Conservation (phyloP, 2,329 filamentous ascomycete genomes). For the Lithohypha guttulata region DNA sequence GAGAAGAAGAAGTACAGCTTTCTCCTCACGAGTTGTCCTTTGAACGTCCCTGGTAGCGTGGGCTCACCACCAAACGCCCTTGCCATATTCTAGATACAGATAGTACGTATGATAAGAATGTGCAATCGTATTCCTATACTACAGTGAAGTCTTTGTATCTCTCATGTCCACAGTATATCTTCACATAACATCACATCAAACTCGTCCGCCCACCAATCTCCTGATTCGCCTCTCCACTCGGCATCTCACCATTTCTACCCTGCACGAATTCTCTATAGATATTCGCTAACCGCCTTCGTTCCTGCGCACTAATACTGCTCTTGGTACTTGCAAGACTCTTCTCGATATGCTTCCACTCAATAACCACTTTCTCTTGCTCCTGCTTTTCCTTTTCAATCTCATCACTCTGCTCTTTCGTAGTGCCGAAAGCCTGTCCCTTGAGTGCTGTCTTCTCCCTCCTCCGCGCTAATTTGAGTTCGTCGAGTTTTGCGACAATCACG, state of each 20-base stretch:
- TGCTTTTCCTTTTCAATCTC: slow-evolving; percentile 24
- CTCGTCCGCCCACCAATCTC: slow-evolving; percentile 89
- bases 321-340: slow-evolving; percentile 67
- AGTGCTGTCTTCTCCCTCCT: slow-evolving; percentile 21
- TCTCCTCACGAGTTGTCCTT: slow-evolving; percentile 34
- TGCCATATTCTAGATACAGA: slow-evolving; percentile 30
- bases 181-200: slow-evolving; percentile 58
- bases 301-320: slow-evolving; percentile 69
- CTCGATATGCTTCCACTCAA: slow-evolving; percentile 72
- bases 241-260: slow-evolving; percentile 89
- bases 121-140: too few relatives aligned
- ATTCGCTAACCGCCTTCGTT: slow-evolving; percentile 59
- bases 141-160: too few relatives aligned
- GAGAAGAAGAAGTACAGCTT: slow-evolving; percentile 30
- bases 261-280: slow-evolving; percentile 93
- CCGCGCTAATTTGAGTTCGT: slow-evolving; percentile 62
- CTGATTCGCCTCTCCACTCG: slow-evolving; percentile 77
- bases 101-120: too few relatives aligned
- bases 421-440: slow-evolving; percentile 14
- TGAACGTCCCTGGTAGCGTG: slow-evolving; percentile 33
- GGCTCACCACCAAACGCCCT: slow-evolving; percentile 35
- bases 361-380: slow-evolving; percentile 57
- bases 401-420: slow-evolving; percentile 14
- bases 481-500: slow-evolving; percentile 68
- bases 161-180: too few relatives aligned